A percentile compares a stretch with the other conserved stretches of the same genome.
phyloP scores from a whole-genome alignment of 2,329 filamentous ascomycete genomes.

The Aspergillus eucalypticola region DNA sequence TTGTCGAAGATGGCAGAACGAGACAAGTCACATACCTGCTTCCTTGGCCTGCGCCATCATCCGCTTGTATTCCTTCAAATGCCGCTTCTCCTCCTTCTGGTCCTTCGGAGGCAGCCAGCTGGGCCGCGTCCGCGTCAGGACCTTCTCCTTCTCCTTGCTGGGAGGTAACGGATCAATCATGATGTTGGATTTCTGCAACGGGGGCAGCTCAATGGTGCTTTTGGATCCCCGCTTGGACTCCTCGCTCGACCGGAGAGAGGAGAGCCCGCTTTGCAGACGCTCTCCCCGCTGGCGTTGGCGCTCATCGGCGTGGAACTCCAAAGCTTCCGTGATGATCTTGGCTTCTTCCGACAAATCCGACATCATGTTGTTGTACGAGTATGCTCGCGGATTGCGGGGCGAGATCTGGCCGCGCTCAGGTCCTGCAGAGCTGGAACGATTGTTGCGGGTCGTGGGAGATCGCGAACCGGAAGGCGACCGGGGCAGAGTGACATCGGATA shows the following conservation, averaged over 20 bases:
- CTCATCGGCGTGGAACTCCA: constrained; percentile 60
- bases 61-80: constrained; percentile 70
- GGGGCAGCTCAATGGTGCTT: constrained; percentile 55
- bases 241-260: constrained; percentile 38
- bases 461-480: constrained; percentile 21
- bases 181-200: constrained; percentile 62
- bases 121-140: constrained; percentile 65
- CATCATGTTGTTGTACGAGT: constrained; percentile 61
- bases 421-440: constrained; percentile 42
- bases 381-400: constrained; percentile 49
- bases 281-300: constrained; percentile 48
- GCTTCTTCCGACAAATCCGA: constrained; percentile 62
- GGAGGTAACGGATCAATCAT: constrained; percentile 67
- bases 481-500: constrained; percentile 29
- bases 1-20: background rate
- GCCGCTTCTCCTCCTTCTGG: constrained; percentile 84
- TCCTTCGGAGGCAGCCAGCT: constrained; percentile 70
- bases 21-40: constrained; percentile 46
- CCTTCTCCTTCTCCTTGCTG: constrained; percentile 66
- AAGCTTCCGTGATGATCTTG: constrained; percentile 58
- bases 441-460: constrained; percentile 34
- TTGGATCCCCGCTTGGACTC: constrained; percentile 41
- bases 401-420: constrained; percentile 44
- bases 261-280: constrained; percentile 47
- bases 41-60: constrained; percentile 66